A percentile compares a stretch with the other conserved stretches of the same genome.
These are phyloP conservation scores for Eimeria falciformis DNA, from an alignment of 169 alveolate species.

Conservation along the genomic window DNA sequence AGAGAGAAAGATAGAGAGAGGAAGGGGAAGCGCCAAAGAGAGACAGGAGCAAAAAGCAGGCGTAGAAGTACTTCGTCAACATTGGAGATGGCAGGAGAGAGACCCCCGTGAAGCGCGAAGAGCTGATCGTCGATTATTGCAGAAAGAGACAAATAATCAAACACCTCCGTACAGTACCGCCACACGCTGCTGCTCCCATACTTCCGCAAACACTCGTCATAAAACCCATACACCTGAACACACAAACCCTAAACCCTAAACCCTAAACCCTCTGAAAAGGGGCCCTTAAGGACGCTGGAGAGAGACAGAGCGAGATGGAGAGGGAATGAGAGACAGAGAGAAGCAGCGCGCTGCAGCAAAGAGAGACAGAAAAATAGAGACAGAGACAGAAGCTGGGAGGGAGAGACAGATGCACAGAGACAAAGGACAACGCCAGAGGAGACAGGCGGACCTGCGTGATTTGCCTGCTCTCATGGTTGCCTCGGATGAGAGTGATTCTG, in stretches of 20 bases:
- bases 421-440: not conserved
- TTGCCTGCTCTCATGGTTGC: slow-evolving; percentile 97
- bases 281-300: not conserved
- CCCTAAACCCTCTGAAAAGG: not conserved
- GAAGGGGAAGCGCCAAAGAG: not conserved
- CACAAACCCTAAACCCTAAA: too few relatives aligned
- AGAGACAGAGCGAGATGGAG: not conserved
- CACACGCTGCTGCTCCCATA: slow-evolving; percentile 98
- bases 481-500: slow-evolving; percentile 95
- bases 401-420: not conserved
- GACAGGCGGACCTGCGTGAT: slow-evolving; percentile 92
- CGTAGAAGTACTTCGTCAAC: slow-evolving; percentile 93
- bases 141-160: slow-evolving; percentile 98
- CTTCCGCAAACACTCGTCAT: slow-evolving; percentile 99
- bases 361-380: not conserved
- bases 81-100: slow-evolving; percentile 95
- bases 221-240: slow-evolving; percentile 98
- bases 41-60: slow-evolving; percentile 65
- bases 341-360: too few relatives aligned
- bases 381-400: not conserved
- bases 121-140: slow-evolving; percentile 97
- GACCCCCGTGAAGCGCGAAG: slow-evolving; percentile 99
- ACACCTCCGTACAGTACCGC: slow-evolving; percentile 82
- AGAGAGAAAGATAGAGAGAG: too few relatives aligned
- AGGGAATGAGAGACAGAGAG: not conserved